Conservation (phyloP, 225 moss, liverwort and hornwort genomes). For the Polytrichum formosum region DNA sequence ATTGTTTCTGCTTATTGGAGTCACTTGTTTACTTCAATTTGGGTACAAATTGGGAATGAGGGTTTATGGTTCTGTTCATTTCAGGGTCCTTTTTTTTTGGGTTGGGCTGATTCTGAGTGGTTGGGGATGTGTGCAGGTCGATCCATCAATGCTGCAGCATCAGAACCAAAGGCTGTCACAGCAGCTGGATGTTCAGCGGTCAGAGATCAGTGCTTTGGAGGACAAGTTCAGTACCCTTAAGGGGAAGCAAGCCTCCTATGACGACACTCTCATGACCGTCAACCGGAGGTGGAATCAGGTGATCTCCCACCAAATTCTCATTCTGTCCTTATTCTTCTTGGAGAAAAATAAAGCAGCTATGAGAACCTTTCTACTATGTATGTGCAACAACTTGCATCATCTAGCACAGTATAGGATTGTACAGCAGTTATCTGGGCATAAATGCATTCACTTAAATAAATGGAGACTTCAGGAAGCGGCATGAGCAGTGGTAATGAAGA, state of each 20-base stretch:
- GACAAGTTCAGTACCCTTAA: constrained; percentile 66
- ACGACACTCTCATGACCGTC: constrained; percentile 78
- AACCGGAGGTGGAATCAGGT: constrained; percentile 90
- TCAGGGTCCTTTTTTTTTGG: no score
- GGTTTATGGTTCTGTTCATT: no score
- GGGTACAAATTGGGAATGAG: no score
- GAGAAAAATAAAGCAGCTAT: no score
- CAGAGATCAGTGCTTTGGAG: constrained; percentile 79
- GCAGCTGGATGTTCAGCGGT: constrained; percentile 87
- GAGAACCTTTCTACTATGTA: no score
- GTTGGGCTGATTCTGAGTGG: not conserved
- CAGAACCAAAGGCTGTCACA: constrained; percentile 93
- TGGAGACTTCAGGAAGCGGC: no score
- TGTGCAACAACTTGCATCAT: no score
- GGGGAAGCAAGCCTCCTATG: constrained; percentile 81
- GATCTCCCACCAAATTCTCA: not conserved
- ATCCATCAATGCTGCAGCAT: constrained; percentile 83
- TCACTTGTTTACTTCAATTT: no score
- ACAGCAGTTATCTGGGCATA: no score
- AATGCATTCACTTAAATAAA: no score
- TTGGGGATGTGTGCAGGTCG: constrained; percentile 57
- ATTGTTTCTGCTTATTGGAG: not conserved
- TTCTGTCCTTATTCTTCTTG: not conserved
- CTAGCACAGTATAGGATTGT: no score
- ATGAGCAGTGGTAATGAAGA: no score